phyloP scores from a whole-genome alignment of 2,329 filamentous ascomycete species.

The Monilinia polystroma region DNA sequence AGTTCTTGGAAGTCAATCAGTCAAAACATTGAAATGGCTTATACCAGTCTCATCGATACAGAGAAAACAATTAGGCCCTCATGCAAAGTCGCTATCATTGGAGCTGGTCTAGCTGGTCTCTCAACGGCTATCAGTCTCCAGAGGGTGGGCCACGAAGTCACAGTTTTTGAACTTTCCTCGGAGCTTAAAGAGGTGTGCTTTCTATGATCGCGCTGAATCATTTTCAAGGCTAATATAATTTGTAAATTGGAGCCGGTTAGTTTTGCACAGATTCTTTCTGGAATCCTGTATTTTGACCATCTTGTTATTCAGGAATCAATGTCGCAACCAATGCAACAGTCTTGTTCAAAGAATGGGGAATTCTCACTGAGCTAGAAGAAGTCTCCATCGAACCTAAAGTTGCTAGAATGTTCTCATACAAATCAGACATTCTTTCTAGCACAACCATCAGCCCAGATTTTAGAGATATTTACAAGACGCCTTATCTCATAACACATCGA shows the following conservation, averaged over 20 bases:
- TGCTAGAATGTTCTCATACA: neutral
- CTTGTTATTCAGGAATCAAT: neutral
- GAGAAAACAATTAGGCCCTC: neutral
- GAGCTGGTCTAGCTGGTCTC: conserved; percentile 7
- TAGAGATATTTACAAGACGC: neutral
- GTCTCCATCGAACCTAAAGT: neutral
- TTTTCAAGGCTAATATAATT: neutral
- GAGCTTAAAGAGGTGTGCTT: neutral
- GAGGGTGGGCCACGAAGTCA: neutral
- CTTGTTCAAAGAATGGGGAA: neutral
- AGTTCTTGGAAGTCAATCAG: neutral
- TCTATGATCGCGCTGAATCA: neutral
- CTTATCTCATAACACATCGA: conserved; percentile 6
- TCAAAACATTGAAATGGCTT: neutral
- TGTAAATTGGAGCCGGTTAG: neutral
- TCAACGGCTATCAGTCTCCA: neutral
- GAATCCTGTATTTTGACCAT: neutral
- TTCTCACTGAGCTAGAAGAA: neutral
- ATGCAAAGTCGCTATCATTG: conserved; percentile 4
- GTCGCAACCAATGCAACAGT: neutral
- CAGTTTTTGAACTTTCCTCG: neutral
- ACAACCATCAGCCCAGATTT: neutral
- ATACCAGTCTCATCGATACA: too few relatives aligned
- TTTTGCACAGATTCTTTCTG: neutral
- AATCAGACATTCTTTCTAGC: conserved; percentile 1